Base-by-base conservation (phyloP, 495 filamentous ascomycete genomes). In the Beverwykella pulmonaria region DNA sequence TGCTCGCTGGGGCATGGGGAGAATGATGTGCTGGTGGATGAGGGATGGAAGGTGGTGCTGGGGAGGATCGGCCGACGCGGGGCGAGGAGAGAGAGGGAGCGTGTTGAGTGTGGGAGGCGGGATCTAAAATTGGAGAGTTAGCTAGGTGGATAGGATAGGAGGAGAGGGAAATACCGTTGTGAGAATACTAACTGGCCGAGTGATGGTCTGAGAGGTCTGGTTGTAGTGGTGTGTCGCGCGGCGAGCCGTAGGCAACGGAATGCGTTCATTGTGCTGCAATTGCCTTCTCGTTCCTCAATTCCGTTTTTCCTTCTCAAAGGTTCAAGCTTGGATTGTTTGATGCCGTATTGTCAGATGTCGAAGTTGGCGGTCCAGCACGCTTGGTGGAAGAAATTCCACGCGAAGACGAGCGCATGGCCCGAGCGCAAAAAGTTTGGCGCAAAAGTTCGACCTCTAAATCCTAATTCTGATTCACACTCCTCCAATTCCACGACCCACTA, bases 11-110 rank as follows among this genome's bases (percentile, higher is more conserved):
- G 47, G 49, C n/a, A n/a, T n/a, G 69, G 59, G 19, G 72, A 34
- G 29, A 53, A 25, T 15, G 77, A 65, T 59, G 71, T 53, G 65
- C 73, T n/a, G 60, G 77, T 25, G 48, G 77, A 47, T 76, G 67
- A 63, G 72, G 56, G 60, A 59, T 46, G 48, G 74, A 22, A 68
- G 58, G 67, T 59, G 60, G 68, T 68, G 41, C 9, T 50, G 15
- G 20, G 77, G 39, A 76, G 64, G 39, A 76, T 26, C 26, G 79
- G 77, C 27, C 72, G 75, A 44, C 72, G 71, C 49, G 75, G 58
- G 71, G 76, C 70, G 75, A 79, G 68, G 76, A 79, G 57, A 71
- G 69, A 66, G 59, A 79, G 62, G 48, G 66, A 46, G 63, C 75
- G 76, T n/a, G 53, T 12, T 57, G 70, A 53, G 56, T 23, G 19